A percentile compares a stretch with the other conserved stretches of the same genome.
These are phyloP conservation scores for Fomes fomentarius DNA, from an alignment of 1,284 basidiomycete species.

Conservation along the genomic window DNA sequence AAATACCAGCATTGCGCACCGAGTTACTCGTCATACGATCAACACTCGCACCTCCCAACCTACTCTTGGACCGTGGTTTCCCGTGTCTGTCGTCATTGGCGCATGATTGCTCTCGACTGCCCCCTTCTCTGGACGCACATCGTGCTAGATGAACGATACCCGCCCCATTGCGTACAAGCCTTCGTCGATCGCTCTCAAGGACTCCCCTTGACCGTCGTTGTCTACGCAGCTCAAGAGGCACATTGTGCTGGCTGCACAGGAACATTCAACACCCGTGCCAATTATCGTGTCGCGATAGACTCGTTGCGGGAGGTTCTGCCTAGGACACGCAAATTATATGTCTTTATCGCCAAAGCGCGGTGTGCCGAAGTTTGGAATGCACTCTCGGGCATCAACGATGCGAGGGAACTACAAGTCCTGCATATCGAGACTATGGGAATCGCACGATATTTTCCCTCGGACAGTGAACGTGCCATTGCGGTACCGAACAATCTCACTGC, in stretches of 20 bases:
- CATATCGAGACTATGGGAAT: not conserved
- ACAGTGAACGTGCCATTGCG: not conserved
- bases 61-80: constrained; percentile 13
- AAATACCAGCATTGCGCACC: no score
- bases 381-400: not conserved
- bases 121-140: constrained; percentile 1
- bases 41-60: not conserved
- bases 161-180: not conserved
- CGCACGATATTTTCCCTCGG: not conserved
- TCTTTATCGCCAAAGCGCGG: not conserved
- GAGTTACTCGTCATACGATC: not conserved
- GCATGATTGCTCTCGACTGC: constrained; percentile 11
- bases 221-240: not conserved
- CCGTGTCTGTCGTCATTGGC: constrained; percentile 16
- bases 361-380: not conserved
- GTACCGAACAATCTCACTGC: not conserved
- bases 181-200: not conserved
- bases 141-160: not conserved
- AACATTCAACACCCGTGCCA: not conserved
- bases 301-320: not conserved
- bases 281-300: not conserved
- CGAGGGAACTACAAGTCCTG: not conserved
- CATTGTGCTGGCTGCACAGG: not conserved
- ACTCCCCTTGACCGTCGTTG: not conserved
- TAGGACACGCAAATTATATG: not conserved